Base-by-base conservation (phyloP, 371 early-diverging fungal genomes). In the Batkoa obscura region DNA sequence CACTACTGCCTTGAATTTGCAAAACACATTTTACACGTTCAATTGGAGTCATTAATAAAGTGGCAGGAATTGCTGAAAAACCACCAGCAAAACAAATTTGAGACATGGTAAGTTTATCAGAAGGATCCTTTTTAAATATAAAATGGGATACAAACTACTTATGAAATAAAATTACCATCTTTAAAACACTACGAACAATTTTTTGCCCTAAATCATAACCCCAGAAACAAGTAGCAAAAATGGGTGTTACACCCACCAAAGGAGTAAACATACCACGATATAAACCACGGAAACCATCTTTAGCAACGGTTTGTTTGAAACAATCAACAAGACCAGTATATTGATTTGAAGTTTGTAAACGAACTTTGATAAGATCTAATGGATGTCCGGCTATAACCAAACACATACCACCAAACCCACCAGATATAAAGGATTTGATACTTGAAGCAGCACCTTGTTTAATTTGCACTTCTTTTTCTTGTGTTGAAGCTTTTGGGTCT, bases 261-360 rank as follows among this genome's bases (percentile, higher is more conserved):
- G 92, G 91, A 4, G 95, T 84, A 3, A 86, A 72, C 81, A 94
- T 83, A 58, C 98, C 98, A 50, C 90, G 83, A 74, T 97, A 97
- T 57, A 93, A 72, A 60, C 94, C 94, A 23, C 79, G 66, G 48
- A 91, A 53, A 41, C 98, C 98, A 70, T 90, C 95, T 35, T 78
- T 73, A 66, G 78, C 84, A 47, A 94, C 63, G 30, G 89, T 90
- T 71, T 90, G 78, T 67, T 79, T 77, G 72, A 90, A 82, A 66
- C 87, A 89, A 66, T 96, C 93, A 37, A 80, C 65, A 13, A 89
- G 81, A 62, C 86, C 90, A 60, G 73, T 84, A 79, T 94, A 93
- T 8, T 81, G 75, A 50, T 81, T 72, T 59, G 78, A 77, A 31
- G 97, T 94, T 66, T 96, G 97, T 62, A 96, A 76, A 55, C 94